Evolutionary conservation across 1,284 basidiomycete genomes (phyloP), one percentile per base, ranked within the genome.

Genomic region (Tetrapyrgos nigripes): DNA sequence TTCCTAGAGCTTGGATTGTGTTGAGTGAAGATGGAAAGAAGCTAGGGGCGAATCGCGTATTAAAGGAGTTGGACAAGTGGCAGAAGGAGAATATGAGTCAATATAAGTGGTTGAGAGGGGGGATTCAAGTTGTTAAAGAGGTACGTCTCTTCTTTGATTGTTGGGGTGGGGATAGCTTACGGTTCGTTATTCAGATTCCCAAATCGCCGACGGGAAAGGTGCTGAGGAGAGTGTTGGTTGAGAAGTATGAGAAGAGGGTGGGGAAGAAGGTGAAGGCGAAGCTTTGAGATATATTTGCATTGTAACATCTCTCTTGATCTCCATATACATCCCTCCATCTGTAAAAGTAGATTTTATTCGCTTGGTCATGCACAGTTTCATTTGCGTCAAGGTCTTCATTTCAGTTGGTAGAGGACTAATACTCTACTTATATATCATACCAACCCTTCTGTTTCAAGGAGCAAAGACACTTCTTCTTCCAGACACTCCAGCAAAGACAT

Each of bases 1-100:
- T 87, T 2, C 90, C 90, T 1, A 81, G 86, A 3, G 91, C 90
- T 2, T 92, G 90, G 89, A 66, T 93, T 47, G 88, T 92, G 1
- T 71, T 92, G 14, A 87, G 83, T 48, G 62, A 74, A 0, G 68
- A 68, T 1, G 91, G 88, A 3, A 77, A 76, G 63, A 73, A 71
- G 47, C 66, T 78, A 2, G 86, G 87, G 11, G 71, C 70, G 2
- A 66, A 68, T 2, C 78, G 74, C 28, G 81, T 79, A 3, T 62
- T 83, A 2, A 70, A 73, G 51, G 77, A 73, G 50, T 73, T 93
- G 9, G 81, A 89, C 11, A 70, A 64, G 17, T 92, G 89, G 89
- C 75, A 82, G 28, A 76, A 81, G 61, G 75, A 82, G 69, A 80
- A 81, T 59, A 69, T 91, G 60, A 89, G 88, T 72, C 84, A 81